These are phyloP conservation scores for Trametes versicolor DNA, from an alignment of 1,284 basidiomycete species.

Conservation along the genomic window DNA sequence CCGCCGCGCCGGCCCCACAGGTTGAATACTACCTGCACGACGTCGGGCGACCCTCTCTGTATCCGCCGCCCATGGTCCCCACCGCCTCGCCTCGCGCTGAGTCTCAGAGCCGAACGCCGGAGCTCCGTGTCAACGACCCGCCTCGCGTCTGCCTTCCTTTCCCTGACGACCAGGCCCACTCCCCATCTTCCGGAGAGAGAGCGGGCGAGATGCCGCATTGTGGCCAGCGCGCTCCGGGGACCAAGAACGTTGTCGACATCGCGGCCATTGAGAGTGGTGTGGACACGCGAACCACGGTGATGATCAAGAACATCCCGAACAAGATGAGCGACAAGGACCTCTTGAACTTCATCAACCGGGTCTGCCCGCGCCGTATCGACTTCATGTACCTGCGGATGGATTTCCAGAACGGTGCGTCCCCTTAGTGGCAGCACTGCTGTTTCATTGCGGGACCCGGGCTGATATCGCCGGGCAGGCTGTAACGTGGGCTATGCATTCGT, in stretches of 20 bases:
- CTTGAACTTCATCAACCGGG: conserved; percentile 71
- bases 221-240: conserved; percentile 44
- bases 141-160: neutral
- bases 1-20: conserved; percentile 26
- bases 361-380: conserved; percentile 77
- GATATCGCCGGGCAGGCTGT: conserved; percentile 59
- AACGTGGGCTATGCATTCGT: conserved; percentile 91
- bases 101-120: conserved; percentile 11
- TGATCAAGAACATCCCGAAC: conserved; percentile 92
- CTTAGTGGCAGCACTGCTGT: conserved; percentile 13
- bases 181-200: neutral
- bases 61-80: conserved; percentile 15
- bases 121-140: conserved; percentile 3
- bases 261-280: conserved; percentile 75
- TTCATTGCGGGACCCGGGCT: conserved; percentile 9
- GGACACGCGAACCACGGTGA: conserved; percentile 86
- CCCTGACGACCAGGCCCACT: conserved; percentile 8
- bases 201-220: neutral
- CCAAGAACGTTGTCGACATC: conserved; percentile 77
- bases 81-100: conserved; percentile 17
- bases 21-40: conserved; percentile 35
- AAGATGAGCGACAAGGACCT: conserved; percentile 86
- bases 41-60: conserved; percentile 13
- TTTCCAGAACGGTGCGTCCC: conserved; percentile 72
- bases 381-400: conserved; percentile 90